Base-by-base conservation (phyloP, 2,329 filamentous ascomycete species). In the Colletotrichum australisinense region DNA sequence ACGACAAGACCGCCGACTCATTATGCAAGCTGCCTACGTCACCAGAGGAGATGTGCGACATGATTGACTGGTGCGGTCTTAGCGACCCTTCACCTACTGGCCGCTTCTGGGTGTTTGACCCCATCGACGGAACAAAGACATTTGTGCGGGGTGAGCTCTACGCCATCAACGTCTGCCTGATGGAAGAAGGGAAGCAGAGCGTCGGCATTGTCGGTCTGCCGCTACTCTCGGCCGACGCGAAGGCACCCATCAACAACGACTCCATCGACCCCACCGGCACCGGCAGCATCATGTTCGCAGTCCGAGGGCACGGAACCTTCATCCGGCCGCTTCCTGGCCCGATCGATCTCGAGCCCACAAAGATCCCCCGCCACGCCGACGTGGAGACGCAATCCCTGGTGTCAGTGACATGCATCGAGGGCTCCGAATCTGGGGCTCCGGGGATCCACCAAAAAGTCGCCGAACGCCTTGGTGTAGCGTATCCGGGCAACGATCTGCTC, bases 121-220 rank as follows among this genome's bases (percentile, higher is more conserved):
- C 89, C 0, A 90, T 91, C 35, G 89, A 91, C 75, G 89, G 89
- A 8, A 91, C 89, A 2, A 86, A 88, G 80, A 89, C 88, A 0
- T 91, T 89, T 67, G 82, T 91, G 9, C 80, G 82, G 12, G 85
- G 87, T 6, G 82, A 89, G 76, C 84, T 89, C 59, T 91, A 90
- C 75, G 89, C 88, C 69, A 87, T 90, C 79, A 91, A 91, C 71
- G 83, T 89, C 22, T 88, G 84, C 2, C 83, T 91, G 3, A 78
- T 91, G 3, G 81, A 86, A 38, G 86, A 85, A 30, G 87, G 88
- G 4, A 79, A 81, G 69, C 88, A 91, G 77, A 79, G 85, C 2
- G 81, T 90, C 52, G 84, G 86, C 19, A 84, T 86, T 2, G 87
- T 91, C 1, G 88, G 80, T 76, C 78, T 88, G 78, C 79, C 89